Evolutionary conservation across 306 rosid species (phyloP).

Genomic region (Acacia crassicarpa): DNA sequence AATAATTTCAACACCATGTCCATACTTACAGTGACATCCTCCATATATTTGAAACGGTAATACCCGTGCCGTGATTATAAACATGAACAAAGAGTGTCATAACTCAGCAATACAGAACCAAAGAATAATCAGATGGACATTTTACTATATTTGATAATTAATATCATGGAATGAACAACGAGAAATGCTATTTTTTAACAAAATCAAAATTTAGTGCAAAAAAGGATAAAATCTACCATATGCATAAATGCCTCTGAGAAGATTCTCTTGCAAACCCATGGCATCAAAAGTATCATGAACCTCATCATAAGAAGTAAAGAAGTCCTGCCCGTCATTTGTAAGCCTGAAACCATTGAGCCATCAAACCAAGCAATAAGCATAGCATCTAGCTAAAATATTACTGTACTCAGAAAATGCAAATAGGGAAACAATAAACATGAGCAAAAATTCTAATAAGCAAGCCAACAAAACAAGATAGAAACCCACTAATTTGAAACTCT

Average conservation of each 20-base stretch:
- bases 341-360: conserved; percentile 44
- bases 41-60: neutral
- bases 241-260: conserved; percentile 85
- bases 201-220: neutral
- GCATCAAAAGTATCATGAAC: conserved; percentile 73
- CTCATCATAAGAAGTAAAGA: conserved; percentile 76
- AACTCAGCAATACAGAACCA: neutral
- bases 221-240: conserved; percentile 46
- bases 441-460: neutral
- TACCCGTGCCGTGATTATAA: neutral
- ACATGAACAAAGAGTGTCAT: neutral
- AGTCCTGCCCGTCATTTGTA: conserved; percentile 66
- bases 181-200: neutral
- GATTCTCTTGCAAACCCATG: conserved; percentile 83
- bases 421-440: neutral
- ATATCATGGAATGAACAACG: neutral
- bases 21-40: neutral
- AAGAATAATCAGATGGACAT: neutral
- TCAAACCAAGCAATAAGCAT: conserved; percentile 23
- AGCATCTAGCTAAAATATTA: conserved; percentile 9
- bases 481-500: neutral
- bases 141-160: neutral
- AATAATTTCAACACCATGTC: neutral
- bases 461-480: neutral
- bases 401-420: neutral